These are phyloP conservation scores for Primulina huaijiensis DNA, from an alignment of 257 asterid genomes.

Conservation along the genomic window DNA sequence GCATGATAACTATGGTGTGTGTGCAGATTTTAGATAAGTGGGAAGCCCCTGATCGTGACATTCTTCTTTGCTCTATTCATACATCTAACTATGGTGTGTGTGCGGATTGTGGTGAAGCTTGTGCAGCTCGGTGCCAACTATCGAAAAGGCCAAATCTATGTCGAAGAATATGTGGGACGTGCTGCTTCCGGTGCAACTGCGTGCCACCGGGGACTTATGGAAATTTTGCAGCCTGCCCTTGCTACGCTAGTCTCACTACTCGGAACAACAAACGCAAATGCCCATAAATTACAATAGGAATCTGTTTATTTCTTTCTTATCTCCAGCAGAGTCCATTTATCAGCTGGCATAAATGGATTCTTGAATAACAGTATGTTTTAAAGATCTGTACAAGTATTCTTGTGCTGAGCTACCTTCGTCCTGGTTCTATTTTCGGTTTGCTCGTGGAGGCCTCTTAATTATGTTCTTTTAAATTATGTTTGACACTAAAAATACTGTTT, in stretches of 20 bases:
- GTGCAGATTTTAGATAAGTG: too few relatives aligned
- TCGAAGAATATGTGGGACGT: constrained; percentile 68
- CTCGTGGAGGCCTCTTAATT: neutral
- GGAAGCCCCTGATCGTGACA: too few relatives aligned
- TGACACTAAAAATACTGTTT: neutral
- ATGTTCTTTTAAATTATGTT: neutral
- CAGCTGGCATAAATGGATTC: neutral
- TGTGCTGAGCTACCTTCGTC: neutral
- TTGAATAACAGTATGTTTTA: neutral
- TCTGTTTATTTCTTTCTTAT: neutral
- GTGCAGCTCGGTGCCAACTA: constrained; percentile 47
- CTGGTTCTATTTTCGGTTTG: neutral
- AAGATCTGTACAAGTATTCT: neutral
- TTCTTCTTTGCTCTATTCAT: neutral
- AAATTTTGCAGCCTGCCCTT: constrained; percentile 50
- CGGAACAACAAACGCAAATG: constrained; percentile 48
- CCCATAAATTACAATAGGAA: constrained; percentile 31
- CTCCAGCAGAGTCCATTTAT: neutral
- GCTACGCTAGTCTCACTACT: constrained; percentile 62
- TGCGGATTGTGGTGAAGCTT: constrained; percentile 54
- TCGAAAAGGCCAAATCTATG: constrained; percentile 59
- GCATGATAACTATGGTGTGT: too few relatives aligned
- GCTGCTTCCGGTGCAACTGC: constrained; percentile 58
- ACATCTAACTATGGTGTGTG: neutral
- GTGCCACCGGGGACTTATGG: constrained; percentile 71